Base-by-base conservation (phyloP, 805 yeast species). In the Metschnikowia amazonensis region DNA sequence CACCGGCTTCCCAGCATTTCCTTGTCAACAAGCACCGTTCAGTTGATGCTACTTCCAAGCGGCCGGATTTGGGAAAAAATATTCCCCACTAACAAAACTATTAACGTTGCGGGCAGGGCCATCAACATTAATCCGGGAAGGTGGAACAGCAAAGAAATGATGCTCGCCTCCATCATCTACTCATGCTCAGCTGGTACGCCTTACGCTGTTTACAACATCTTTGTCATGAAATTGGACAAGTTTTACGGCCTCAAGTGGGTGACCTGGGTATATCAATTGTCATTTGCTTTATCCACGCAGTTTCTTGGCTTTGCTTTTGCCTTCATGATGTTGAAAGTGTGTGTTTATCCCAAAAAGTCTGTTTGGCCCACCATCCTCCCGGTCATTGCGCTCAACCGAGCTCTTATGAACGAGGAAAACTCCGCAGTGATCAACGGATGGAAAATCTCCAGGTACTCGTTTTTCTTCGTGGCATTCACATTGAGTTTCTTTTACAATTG, bases 301-400 rank as follows among this genome's bases (percentile, higher is more conserved):
- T 79, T 77, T 49, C 63, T 83, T 52, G 89, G 89, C 20, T 77
- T 80, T 56, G 82, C 86, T 1, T 74, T 83, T 59, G 86, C 88
- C 5, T 83, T 85, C 41, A 56, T 82, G 17, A 72, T 81, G 72
- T 73, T 84, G 56, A 75, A 77, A 48, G 76, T 82, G 27, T 72
- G 74, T 46, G 63, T 71, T 7, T 70, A 70, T 47, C 76, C 76
- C 1, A 60, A 62, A 20, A 70, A 67, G 49, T 62, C 75, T 0
- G 50, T 71, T 11, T 71, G 76, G 76, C 76, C 76, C 18, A 69
- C 75, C 3, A 60, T 70, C 23, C 52, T 71, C 28, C 76, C 76
- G 5, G 66, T 71, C 1, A 64, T 71, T 43, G 75, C 75, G 2
- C 60, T 70, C 33, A 71, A 71, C 46, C 50, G 67, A 40, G 75